Evolutionary conservation across 768 basidiomycete species (phyloP).

Genomic region (Mycena metata): DNA sequence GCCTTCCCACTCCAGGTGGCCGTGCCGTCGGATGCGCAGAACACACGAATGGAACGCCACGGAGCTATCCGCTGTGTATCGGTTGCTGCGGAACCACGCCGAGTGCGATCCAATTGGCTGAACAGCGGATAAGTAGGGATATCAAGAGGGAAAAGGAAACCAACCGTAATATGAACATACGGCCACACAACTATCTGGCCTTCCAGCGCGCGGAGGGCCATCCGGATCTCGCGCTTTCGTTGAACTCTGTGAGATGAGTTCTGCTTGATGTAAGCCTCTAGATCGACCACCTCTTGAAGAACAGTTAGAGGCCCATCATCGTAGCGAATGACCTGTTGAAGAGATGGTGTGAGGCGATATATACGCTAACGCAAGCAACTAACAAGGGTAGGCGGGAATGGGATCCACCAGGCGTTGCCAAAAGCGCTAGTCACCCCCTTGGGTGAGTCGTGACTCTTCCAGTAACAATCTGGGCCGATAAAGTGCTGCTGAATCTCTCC

Average conservation of each 20-base stretch:
- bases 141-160: conserved; percentile 32
- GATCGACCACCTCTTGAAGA: conserved; percentile 60
- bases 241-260: conserved; percentile 66
- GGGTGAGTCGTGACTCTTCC: conserved; percentile 56
- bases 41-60: conserved; percentile 61
- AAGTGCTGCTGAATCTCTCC: conserved; percentile 67
- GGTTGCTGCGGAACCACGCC: conserved; percentile 58
- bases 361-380: conserved; percentile 36
- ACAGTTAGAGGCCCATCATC: conserved; percentile 69
- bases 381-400: conserved; percentile 82
- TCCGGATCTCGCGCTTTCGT: conserved; percentile 67
- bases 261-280: conserved; percentile 72
- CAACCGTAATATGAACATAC: conserved; percentile 69
- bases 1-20: conserved; percentile 64
- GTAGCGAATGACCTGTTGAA: conserved; percentile 73
- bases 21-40: conserved; percentile 66
- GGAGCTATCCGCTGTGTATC: conserved; percentile 66
- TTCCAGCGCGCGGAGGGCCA: conserved; percentile 76
- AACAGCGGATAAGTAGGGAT: conserved; percentile 5
- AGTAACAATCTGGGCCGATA: conserved; percentile 82
- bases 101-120: conserved; percentile 64
- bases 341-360: conserved; percentile 9
- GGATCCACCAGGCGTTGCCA: conserved; percentile 85
- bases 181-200: conserved; percentile 74
- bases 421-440: conserved; percentile 65